Conservation (phyloP, 2,329 filamentous ascomycete genomes). For the Eurotiales sp. region DNA sequence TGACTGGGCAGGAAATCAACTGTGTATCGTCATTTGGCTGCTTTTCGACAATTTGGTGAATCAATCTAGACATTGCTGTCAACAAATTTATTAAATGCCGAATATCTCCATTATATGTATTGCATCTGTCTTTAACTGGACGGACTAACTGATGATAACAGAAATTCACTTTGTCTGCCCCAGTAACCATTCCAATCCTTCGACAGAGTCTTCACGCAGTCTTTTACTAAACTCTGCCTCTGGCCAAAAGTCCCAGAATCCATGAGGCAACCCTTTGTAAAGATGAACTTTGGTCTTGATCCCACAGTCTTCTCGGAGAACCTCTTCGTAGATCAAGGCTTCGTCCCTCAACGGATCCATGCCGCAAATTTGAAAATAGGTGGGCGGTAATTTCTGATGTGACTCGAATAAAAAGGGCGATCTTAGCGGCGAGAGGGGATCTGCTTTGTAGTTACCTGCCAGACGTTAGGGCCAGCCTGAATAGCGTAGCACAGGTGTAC, state of each 20-base stretch:
- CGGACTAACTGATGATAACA: too few species aligned
- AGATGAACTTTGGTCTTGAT: constrained; percentile 27
- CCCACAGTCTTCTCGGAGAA: constrained; percentile 21
- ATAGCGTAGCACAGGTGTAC: not conserved
- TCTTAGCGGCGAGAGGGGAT: not conserved
- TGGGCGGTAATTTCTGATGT: constrained; percentile 24
- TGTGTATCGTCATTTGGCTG: too few species aligned
- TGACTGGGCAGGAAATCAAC: too few species aligned
- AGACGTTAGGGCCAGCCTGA: not conserved
- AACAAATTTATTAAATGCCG: too few species aligned
- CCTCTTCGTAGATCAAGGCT: constrained; percentile 22
- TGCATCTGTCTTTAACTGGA: too few species aligned
- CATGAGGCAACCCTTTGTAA: constrained; percentile 31
- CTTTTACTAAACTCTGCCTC: constrained; percentile 21
- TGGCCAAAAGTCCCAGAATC: constrained; percentile 26
- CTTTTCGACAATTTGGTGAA: too few species aligned
- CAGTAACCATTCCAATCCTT: constrained; percentile 8
- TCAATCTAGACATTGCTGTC: too few species aligned
- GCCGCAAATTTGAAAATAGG: constrained; percentile 25
- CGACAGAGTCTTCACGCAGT: constrained; percentile 21
- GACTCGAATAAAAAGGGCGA: constrained; percentile 17
- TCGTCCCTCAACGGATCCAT: constrained; percentile 26
- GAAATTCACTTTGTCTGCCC: not conserved
- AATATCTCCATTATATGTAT: too few species aligned
- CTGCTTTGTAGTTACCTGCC: constrained; percentile 3